These are phyloP conservation scores for Exutisphaerella laricina DNA, from an alignment of 2,329 filamentous ascomycete species.

Conservation along the genomic window DNA sequence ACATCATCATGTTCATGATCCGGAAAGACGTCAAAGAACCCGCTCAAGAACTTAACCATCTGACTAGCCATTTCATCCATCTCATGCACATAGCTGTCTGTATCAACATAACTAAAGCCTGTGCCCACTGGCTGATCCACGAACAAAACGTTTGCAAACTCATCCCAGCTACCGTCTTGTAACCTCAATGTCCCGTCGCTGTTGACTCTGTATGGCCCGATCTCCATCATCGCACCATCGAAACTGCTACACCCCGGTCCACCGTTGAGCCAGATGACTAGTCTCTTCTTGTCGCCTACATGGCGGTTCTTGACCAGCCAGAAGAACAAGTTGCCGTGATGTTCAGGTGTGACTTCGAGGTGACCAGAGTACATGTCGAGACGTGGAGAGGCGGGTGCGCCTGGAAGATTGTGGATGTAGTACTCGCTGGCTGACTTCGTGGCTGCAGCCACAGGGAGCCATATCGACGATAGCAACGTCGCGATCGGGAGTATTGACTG, in stretches of 20 bases:
- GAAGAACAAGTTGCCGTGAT: constrained; percentile 95
- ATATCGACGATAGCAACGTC: constrained; percentile 16
- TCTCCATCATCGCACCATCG: constrained; percentile 93
- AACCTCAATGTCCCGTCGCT: constrained; percentile 65
- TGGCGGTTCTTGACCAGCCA: constrained; percentile 97
- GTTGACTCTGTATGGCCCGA: constrained; percentile 85
- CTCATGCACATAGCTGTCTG: constrained; percentile 78
- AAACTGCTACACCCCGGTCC: constrained; percentile 96
- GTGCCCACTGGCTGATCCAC: constrained; percentile 97
- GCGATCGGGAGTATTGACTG: constrained; percentile 12
- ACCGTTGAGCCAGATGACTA: constrained; percentile 94
- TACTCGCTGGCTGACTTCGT: constrained; percentile 73
- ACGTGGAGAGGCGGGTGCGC: constrained; percentile 65
- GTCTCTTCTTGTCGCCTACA: constrained; percentile 84
- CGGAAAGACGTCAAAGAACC: constrained; percentile 85
- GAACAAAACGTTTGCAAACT: constrained; percentile 95
- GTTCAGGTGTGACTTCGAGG: constrained; percentile 77
- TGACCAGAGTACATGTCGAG: constrained; percentile 99
- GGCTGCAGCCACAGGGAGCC: constrained; percentile 29
- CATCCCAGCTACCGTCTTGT: constrained; percentile 96
- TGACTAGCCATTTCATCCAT: constrained; percentile 84
- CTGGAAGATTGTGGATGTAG: constrained; percentile 79
- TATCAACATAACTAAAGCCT: constrained; percentile 92
- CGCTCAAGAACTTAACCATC: constrained; percentile 82
- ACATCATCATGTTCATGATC: constrained; percentile 91